These are phyloP conservation scores for Geum urbanum DNA, from an alignment of 306 rosid species.

Conservation along the genomic window DNA sequence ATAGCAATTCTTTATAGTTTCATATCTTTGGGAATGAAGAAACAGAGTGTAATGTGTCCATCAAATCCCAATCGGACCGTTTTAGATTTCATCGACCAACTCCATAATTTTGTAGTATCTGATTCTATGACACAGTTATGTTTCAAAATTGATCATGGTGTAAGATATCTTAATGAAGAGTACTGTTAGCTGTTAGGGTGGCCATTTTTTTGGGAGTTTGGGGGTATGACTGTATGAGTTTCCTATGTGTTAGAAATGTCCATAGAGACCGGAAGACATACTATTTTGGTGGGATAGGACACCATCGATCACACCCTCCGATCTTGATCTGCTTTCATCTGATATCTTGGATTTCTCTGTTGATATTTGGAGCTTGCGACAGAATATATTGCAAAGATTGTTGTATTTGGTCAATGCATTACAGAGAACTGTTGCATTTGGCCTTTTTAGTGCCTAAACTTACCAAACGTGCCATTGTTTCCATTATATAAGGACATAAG, in stretches of 20 bases:
- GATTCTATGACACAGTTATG: not conserved
- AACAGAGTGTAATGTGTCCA: conserved; percentile 10
- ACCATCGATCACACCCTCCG: not conserved
- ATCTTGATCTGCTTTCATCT: not conserved
- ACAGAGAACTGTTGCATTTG: not conserved
- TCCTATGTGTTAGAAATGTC: not conserved
- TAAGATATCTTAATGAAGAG: not conserved
- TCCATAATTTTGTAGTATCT: not conserved
- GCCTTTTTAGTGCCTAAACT: not conserved
- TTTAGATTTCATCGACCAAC: not conserved
- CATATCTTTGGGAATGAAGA: conserved; percentile 1
- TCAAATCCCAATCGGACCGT: conserved; percentile 1
- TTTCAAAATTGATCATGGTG: not conserved
- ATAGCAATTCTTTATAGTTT: not conserved
- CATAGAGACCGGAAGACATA: not conserved
- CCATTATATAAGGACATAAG: not conserved
- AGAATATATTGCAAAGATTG: not conserved
- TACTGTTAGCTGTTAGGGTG: not conserved
- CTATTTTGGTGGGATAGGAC: not conserved
- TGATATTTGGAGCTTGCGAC: conserved; percentile 12
- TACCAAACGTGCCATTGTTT: not conserved
- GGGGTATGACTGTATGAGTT: not conserved
- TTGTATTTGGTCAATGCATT: not conserved
- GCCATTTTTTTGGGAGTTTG: too few species aligned
- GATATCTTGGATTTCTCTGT: not conserved